Percentiles rank a stretch among this genome's conserved stretches.
Evolutionary conservation across 352 stramenopile genomes (phyloP).

Genomic region (Sclerospora graminicola): DNA sequence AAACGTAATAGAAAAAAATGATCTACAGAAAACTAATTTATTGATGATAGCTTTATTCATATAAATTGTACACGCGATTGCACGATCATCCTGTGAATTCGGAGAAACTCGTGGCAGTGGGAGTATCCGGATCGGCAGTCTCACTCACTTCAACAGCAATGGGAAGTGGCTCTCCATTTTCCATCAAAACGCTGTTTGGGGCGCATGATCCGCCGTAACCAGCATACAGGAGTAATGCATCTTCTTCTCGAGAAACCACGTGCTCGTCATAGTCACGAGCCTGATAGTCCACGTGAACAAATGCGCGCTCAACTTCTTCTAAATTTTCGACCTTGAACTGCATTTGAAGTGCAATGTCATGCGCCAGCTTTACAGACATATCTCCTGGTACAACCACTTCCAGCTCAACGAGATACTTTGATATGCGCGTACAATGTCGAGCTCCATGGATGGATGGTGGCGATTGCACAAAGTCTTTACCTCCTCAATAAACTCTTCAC

Average conservation of each 20-base stretch:
- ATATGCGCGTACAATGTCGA: conserved; percentile 88
- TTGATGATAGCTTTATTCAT: background rate
- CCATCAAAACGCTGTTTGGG: conserved; percentile 15
- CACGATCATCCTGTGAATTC: conserved; percentile 14
- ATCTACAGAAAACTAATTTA: conserved; percentile 1
- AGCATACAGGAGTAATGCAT: conserved; percentile 40
- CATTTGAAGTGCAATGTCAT: conserved; percentile 91
- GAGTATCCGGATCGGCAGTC: conserved; percentile 10
- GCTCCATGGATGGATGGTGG: conserved; percentile 60
- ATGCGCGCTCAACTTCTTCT: conserved; percentile 88
- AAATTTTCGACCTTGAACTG: conserved; percentile 91
- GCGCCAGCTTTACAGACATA: conserved; percentile 85
- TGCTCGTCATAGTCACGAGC: conserved; percentile 65
- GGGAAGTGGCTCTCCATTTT: conserved; percentile 10
- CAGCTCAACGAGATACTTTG: conserved; percentile 91
- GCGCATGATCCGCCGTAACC: conserved; percentile 13
- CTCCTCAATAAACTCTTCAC: conserved; percentile 85
- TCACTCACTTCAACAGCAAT: conserved; percentile 20
- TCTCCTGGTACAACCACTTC: conserved; percentile 88
- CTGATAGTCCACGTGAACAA: conserved; percentile 94
- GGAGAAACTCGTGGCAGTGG: conserved; percentile 14
- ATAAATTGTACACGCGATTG: no score
- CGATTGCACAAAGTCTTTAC: conserved; percentile 67
- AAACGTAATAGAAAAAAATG: conserved; percentile 31
- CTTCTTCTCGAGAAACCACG: conserved; percentile 39